Percentiles rank a stretch among this genome's conserved stretches.
Conservation (phyloP, 495 filamentous ascomycete species). For the Penicillium diatomitis region DNA sequence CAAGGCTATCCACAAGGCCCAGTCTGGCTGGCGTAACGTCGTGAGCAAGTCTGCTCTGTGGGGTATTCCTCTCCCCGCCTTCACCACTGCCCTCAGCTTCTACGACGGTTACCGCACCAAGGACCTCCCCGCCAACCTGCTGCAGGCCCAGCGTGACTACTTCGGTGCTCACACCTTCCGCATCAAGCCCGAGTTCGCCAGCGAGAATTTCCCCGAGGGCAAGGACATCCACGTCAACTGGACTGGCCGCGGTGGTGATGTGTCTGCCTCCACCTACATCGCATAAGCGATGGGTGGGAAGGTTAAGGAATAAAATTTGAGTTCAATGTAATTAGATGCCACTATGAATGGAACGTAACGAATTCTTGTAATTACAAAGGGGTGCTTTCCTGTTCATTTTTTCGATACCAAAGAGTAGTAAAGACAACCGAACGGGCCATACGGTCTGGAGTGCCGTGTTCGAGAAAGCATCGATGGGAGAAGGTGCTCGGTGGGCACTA, state of each 20-base stretch:
- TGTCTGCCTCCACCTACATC: slow-evolving; percentile 93
- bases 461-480: neutral
- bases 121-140: slow-evolving; percentile 91
- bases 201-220: slow-evolving; percentile 71
- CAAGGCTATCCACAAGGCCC: slow-evolving; percentile 93
- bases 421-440: too few relatives aligned
- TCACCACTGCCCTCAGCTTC: slow-evolving; percentile 93
- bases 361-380: slow-evolving; percentile 1
- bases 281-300: slow-evolving; percentile 50
- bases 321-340: slow-evolving; percentile 26
- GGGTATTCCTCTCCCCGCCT: slow-evolving; percentile 90
- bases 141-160: slow-evolving; percentile 99
- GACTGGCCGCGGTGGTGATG: slow-evolving; percentile 95
- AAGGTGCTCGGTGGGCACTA: neutral
- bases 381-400: neutral
- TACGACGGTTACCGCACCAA: slow-evolving; percentile 96
- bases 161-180: slow-evolving; percentile 98
- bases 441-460: too few relatives aligned
- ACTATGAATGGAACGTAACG: slow-evolving; percentile 22
- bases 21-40: slow-evolving; percentile 91
- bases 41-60: slow-evolving; percentile 85
- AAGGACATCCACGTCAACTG: slow-evolving; percentile 98
- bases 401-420: too few relatives aligned
- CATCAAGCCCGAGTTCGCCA: slow-evolving; percentile 88
- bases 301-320: slow-evolving; percentile 19